Percentiles rank a stretch among this genome's conserved stretches.
These are phyloP conservation scores for Talaromyces funiculosus DNA, from an alignment of 2,329 filamentous ascomycete genomes.

Conservation along the genomic window DNA sequence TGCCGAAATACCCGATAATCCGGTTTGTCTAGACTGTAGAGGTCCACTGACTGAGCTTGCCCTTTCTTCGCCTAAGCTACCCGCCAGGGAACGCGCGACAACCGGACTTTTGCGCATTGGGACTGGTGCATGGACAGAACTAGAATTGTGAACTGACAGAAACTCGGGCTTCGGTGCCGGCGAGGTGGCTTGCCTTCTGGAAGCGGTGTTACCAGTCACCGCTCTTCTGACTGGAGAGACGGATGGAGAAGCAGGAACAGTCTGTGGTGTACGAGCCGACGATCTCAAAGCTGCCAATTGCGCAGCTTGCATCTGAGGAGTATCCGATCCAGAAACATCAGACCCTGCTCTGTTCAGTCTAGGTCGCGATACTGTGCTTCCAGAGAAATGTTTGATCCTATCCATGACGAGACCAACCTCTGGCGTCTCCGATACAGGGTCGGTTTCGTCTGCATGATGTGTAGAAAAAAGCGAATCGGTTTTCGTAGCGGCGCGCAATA, in stretches of 20 bases:
- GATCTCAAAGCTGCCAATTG: conserved; percentile 30
- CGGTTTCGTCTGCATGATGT: conserved; percentile 7
- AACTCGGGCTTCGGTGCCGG: conserved; percentile 16
- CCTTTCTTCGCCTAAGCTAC: not conserved
- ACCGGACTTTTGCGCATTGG: conserved; percentile 18
- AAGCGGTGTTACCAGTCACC: not conserved
- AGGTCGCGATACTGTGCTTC: conserved; percentile 8
- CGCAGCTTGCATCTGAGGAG: conserved; percentile 31
- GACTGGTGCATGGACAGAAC: conserved; percentile 21
- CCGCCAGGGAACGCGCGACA: conserved; percentile 12
- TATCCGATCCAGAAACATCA: conserved; percentile 15
- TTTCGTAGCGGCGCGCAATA: conserved; percentile 18
- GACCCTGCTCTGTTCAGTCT: not conserved
- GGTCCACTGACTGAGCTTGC: not conserved
- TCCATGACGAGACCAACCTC: conserved; percentile 34
- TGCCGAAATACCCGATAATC: not conserved
- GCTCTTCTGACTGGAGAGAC: conserved; percentile 6
- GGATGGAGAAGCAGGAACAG: conserved; percentile 3
- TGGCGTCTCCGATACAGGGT: conserved; percentile 20
- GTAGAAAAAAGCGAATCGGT: conserved; percentile 19
- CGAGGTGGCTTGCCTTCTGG: not conserved
- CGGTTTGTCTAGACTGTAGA: not conserved
- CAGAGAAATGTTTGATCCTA: conserved; percentile 32
- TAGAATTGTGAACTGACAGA: conserved; percentile 13
- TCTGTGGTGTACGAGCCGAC: conserved; percentile 12